These are phyloP conservation scores for Ogataea dorogensis DNA, from an alignment of 805 yeast species.

Conservation along the genomic window DNA sequence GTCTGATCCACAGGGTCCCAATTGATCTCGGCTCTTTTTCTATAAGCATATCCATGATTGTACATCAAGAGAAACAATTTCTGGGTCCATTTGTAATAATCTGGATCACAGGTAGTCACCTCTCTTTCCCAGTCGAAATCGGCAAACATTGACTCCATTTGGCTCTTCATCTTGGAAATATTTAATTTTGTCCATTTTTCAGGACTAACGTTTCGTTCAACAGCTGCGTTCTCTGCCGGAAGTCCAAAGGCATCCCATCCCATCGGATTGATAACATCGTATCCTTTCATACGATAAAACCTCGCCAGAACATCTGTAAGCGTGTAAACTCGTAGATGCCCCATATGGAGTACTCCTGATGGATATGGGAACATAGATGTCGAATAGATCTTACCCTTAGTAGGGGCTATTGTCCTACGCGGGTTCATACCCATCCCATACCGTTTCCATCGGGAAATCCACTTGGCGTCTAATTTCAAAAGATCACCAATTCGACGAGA, in stretches of 20 bases:
- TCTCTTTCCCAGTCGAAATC: conserved; percentile 95
- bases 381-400: conserved; percentile 47
- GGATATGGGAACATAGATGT: conserved; percentile 96
- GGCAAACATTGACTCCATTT: conserved; percentile 73
- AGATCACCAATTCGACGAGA: conserved; percentile 22
- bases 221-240: conserved; percentile 98
- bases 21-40: conserved; percentile 83
- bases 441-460: conserved; percentile 48
- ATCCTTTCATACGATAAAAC: conserved; percentile 73
- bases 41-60: conserved; percentile 79
- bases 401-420: conserved; percentile 20
- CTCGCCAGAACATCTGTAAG: conserved; percentile 83
- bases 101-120: conserved; percentile 79
- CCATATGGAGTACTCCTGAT: conserved; percentile 89
- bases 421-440: conserved; percentile 31
- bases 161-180: conserved; percentile 82
- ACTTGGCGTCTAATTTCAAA: conserved; percentile 47
- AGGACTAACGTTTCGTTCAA: conserved; percentile 78
- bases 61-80: conserved; percentile 71
- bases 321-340: conserved; percentile 90
- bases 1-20: conserved; percentile 98
- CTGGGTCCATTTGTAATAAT: conserved; percentile 92
- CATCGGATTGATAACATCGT: conserved; percentile 88
- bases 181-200: conserved; percentile 78
- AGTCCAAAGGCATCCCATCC: conserved; percentile 99